Conservation (phyloP, 2,329 filamentous ascomycete species). For the Byssothecium circinans region DNA sequence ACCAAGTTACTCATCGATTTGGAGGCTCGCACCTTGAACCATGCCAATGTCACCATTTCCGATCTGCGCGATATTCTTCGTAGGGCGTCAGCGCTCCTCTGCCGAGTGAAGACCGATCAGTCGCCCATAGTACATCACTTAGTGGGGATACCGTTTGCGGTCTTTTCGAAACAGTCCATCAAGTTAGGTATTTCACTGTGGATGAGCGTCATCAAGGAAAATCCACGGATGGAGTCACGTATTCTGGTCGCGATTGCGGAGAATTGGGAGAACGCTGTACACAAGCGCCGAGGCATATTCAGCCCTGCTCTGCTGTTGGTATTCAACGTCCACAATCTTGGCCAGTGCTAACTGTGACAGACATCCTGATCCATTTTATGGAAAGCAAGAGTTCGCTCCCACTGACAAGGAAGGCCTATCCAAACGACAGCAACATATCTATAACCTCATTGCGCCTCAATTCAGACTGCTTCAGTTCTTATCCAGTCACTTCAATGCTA, state of each 20-base stretch:
- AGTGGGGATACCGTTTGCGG: slow-evolving; percentile 86
- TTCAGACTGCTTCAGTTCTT: slow-evolving; percentile 85
- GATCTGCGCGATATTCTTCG: slow-evolving; percentile 82
- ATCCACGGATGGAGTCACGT: slow-evolving; percentile 81
- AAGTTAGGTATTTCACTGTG: slow-evolving; percentile 94
- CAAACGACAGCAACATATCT: slow-evolving; percentile 75
- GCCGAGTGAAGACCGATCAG: slow-evolving; percentile 73
- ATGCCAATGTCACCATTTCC: slow-evolving; percentile 68
- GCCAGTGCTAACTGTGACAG: slow-evolving; percentile 38
- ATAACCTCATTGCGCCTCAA: slow-evolving; percentile 85
- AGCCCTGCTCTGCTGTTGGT: slow-evolving; percentile 66
- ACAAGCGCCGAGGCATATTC: slow-evolving; percentile 79
- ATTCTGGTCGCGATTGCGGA: slow-evolving; percentile 85
- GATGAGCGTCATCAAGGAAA: slow-evolving; percentile 97
- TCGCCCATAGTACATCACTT: slow-evolving; percentile 81
- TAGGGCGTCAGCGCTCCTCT: slow-evolving; percentile 82
- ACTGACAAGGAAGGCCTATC: slow-evolving; percentile 76
- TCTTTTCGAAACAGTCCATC: slow-evolving; percentile 94
- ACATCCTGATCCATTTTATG: slow-evolving; percentile 84
- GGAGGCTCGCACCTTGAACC: slow-evolving; percentile 68
- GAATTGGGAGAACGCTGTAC: slow-evolving; percentile 85
- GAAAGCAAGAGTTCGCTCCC: slow-evolving; percentile 89
- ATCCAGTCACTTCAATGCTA: slow-evolving; percentile 91
- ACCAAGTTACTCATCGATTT: slow-evolving; percentile 69
- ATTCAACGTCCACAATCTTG: neutral